A percentile compares a stretch with the other conserved stretches of the same genome.
Evolutionary conservation across 1,284 basidiomycete species (phyloP).

Genomic region (Malassezia furfur): DNA sequence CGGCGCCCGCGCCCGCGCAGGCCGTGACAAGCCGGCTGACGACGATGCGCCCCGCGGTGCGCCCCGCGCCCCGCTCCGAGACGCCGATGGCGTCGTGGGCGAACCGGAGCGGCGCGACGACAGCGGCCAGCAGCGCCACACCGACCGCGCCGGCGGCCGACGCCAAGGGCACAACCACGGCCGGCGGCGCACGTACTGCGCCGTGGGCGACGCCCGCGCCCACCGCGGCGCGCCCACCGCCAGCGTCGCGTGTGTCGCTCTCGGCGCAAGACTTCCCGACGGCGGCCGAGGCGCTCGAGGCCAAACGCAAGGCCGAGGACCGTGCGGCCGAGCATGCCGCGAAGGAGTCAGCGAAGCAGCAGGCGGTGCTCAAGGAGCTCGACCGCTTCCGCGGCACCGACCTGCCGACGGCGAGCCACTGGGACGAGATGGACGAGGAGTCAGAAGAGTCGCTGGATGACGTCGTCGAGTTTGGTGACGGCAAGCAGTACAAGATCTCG

Average conservation of each 20-base stretch:
- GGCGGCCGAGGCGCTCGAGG: constrained; percentile 38
- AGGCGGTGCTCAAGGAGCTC: constrained; percentile 29
- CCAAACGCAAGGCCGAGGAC: constrained; percentile 38
- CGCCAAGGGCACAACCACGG: constrained; percentile 23
- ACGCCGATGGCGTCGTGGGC: constrained; percentile 5
- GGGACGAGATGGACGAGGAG: constrained; percentile 47
- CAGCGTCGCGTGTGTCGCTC: constrained; percentile 10
- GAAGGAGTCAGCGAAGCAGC: constrained; percentile 24
- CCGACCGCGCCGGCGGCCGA: constrained; percentile 19
- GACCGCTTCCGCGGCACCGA: constrained; percentile 41
- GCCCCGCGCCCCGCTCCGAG: constrained; percentile 15
- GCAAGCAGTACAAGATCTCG: constrained; percentile 43
- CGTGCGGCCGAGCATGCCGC: constrained; percentile 28
- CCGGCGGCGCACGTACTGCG: constrained; percentile 19
- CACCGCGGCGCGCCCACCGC: constrained; percentile 18
- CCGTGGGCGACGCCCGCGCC: background rate
- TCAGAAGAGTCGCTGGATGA: constrained; percentile 39
- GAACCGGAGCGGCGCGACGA: background rate
- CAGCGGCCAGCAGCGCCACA: background rate
- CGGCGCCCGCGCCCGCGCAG: constrained; percentile 2
- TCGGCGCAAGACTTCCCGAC: constrained; percentile 41
- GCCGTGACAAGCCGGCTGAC: constrained; percentile 12
- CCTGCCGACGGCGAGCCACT: constrained; percentile 34
- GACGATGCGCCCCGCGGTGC: background rate
- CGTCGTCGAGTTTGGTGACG: constrained; percentile 46